Base-by-base conservation (phyloP, 352 stramenopile genomes). In the Pythium sp. region DNA sequence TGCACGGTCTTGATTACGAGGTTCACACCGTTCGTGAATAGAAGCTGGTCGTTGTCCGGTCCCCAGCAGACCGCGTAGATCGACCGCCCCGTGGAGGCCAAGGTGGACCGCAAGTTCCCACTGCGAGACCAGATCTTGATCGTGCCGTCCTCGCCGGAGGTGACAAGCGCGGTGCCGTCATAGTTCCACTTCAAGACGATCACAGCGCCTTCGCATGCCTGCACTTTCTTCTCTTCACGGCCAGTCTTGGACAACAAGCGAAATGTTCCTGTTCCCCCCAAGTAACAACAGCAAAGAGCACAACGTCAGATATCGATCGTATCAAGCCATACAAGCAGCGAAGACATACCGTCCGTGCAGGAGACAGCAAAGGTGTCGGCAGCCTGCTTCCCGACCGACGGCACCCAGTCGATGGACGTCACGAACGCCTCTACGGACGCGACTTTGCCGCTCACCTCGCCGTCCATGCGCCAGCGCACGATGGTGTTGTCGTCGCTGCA, bases 141-240 rank as follows among this genome's bases (percentile, higher is more conserved):
- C 26, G 90, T 90, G 26, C 95, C 95, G 62, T 98, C 95, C 70
- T 98, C 95, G 5, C 93, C 95, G 8, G 83, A 87, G 20, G 92
- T 97, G 32, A 92, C 88, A 2, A 98, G 75, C 28, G 93, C 93
- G 7, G 88, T 95, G 28, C 93, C 95, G 62, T 98, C 93, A 67
- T 94, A 93, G 75, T 93, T 98, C 93, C 94, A 98, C 68, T 91
- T 91, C 22, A 98, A 77, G n/a, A 79, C 76, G 61, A 98, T 95
- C 38, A 97, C 84, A 22, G 93, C 93, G 20, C 91, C 93, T 22
- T 93, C 84, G 26, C 81, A 92, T 11, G 80, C 90, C 34, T 90
- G 72, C 0, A 97, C 86, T 59, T 93, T 92, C 75, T 98, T 98
- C 77, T 98, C 94, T 62, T 98, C 93, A 0, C 92, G 78, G 9